phyloP scores from a whole-genome alignment of 495 filamentous ascomycete species.

The Penicillium turbatum region DNA sequence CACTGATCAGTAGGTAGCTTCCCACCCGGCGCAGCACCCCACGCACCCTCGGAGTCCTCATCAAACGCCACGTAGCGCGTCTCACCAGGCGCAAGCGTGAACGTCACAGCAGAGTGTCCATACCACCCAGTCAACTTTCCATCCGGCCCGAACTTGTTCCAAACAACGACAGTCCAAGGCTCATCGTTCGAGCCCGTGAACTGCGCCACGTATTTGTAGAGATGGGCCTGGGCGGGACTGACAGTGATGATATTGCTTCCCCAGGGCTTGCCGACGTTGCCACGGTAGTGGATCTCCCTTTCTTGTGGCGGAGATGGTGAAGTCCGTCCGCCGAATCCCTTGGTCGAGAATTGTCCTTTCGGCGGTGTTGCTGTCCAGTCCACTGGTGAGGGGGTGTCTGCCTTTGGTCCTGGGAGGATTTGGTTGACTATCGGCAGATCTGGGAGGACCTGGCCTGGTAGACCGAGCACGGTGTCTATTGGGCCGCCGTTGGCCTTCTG shows the following conservation, averaged over 20 bases:
- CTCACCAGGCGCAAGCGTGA: constrained; percentile 41
- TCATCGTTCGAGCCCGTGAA: constrained; percentile 36
- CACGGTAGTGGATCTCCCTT: constrained; percentile 32
- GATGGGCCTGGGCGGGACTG: constrained; percentile 25
- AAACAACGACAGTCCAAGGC: constrained; percentile 44
- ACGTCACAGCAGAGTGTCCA: constrained; percentile 38
- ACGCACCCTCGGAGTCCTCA: constrained; percentile 42
- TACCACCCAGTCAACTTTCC: constrained; percentile 44
- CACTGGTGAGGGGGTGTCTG: neutral
- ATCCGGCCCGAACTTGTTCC: constrained; percentile 52
- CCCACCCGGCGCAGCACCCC: constrained; percentile 35
- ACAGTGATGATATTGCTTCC: constrained; percentile 52
- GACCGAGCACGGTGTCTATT: neutral
- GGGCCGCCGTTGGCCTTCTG: neutral
- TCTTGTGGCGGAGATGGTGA: constrained; percentile 19
- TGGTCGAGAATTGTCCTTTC: constrained; percentile 18
- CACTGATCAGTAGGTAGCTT: constrained; percentile 30
- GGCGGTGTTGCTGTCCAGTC: constrained; percentile 29
- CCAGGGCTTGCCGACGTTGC: constrained; percentile 51
- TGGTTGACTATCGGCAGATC: constrained; percentile 8
- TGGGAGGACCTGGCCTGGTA: constrained; percentile 6
- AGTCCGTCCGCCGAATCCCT: constrained; percentile 30
- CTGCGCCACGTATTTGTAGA: constrained; percentile 46
- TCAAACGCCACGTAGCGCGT: constrained; percentile 47
- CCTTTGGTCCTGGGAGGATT: constrained; percentile 4